Conservation (phyloP, 2,329 filamentous ascomycete genomes). For the Penicillium sp. region DNA sequence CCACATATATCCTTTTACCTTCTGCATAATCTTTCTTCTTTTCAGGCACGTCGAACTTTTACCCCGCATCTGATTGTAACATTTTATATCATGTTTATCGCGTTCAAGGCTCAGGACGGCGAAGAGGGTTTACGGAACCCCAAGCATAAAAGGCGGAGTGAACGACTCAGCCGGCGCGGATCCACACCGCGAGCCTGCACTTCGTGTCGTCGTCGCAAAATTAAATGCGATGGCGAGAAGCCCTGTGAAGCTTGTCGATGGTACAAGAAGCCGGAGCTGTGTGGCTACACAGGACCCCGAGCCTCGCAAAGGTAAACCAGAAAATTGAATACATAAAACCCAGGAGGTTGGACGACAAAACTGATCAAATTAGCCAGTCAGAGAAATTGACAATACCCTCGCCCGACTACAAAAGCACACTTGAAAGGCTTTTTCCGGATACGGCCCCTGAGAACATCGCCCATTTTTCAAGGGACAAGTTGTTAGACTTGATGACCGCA, state of each 20-base stretch:
- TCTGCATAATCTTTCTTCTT: neutral
- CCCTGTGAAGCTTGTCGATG: slow-evolving; percentile 78
- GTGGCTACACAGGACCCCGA: slow-evolving; percentile 75
- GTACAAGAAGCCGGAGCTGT: slow-evolving; percentile 72
- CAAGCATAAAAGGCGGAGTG: slow-evolving; percentile 8
- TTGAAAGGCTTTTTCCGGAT: slow-evolving; percentile 62
- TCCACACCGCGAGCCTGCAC: slow-evolving; percentile 57
- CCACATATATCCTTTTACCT: neutral
- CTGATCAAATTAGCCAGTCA: slow-evolving; percentile 11
- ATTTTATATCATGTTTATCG: slow-evolving; percentile 13
- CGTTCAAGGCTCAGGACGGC: slow-evolving; percentile 12
- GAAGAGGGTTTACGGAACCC: slow-evolving; percentile 12
- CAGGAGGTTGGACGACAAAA: neutral
- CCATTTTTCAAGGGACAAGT: slow-evolving; percentile 56
- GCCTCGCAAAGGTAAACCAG: slow-evolving; percentile 67
- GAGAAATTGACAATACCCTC: slow-evolving; percentile 5
- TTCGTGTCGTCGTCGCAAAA: slow-evolving; percentile 74
- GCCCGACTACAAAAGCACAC: slow-evolving; percentile 57
- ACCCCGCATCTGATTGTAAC: neutral
- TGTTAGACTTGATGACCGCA: slow-evolving; percentile 54
- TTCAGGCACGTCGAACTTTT: neutral
- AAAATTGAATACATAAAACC: neutral
- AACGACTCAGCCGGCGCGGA: slow-evolving; percentile 8
- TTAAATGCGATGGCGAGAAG: slow-evolving; percentile 74
- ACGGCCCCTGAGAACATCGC: slow-evolving; percentile 52